Percentiles rank a stretch among this genome's conserved stretches.
Conservation (phyloP, 495 filamentous ascomycete species). For the Penicillium pulvis region DNA sequence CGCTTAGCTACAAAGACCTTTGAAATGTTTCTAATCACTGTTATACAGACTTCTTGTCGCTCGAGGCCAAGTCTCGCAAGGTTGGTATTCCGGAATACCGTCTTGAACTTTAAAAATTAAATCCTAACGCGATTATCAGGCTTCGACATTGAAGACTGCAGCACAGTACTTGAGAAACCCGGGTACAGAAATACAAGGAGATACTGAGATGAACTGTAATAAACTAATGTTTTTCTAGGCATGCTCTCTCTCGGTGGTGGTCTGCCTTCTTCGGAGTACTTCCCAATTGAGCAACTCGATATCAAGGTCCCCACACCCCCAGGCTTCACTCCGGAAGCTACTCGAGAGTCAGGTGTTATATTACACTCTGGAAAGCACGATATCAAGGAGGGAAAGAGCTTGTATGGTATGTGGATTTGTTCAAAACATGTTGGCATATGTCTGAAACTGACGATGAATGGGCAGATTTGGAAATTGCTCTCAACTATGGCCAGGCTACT, state of each 20-base stretch:
- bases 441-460: neutral
- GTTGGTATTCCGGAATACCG: conserved; percentile 11
- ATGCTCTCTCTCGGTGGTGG: conserved; percentile 91
- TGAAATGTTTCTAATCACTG: neutral
- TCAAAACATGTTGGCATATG: neutral
- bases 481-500: conserved; percentile 88
- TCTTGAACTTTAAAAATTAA: neutral
- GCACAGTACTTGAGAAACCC: conserved; percentile 73
- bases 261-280: conserved; percentile 84
- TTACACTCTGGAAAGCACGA: conserved; percentile 80
- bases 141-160: conserved; percentile 75
- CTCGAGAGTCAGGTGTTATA: conserved; percentile 51
- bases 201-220: neutral
- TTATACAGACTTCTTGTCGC: conserved; percentile 36
- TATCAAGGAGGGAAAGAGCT: conserved; percentile 61
- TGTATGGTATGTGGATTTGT: conserved; percentile 51
- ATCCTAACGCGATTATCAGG: conserved; percentile 23
- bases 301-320: conserved; percentile 68
- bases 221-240: conserved; percentile 31
- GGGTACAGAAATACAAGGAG: conserved; percentile 33
- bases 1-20: neutral
- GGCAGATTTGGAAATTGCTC: conserved; percentile 72
- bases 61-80: conserved; percentile 46
- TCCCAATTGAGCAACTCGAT: conserved; percentile 73
- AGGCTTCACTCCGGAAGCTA: conserved; percentile 70